Evolutionary conservation across 148 eudicot species (phyloP).

Genomic region (Vaccinium myrtillus): DNA sequence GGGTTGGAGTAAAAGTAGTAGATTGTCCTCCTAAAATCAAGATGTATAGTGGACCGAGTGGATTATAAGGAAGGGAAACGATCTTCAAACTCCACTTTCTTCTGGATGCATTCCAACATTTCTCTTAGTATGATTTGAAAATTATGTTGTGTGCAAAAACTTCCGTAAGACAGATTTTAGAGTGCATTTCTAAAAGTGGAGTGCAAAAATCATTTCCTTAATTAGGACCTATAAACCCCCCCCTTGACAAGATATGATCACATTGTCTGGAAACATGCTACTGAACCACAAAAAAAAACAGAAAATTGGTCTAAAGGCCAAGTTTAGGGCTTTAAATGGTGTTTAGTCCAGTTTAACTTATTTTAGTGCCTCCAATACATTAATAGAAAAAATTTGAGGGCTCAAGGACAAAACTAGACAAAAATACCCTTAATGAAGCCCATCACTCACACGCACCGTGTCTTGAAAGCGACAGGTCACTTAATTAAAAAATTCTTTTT

Average conservation of each 20-base stretch:
- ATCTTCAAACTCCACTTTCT: neutral
- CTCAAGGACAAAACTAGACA: too few species aligned
- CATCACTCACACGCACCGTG: too few species aligned
- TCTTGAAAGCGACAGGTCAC: too few species aligned
- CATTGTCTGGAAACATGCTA: neutral
- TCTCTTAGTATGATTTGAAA: neutral
- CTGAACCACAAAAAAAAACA: neutral
- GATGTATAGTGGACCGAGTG: neutral
- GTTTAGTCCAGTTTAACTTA: too few species aligned
- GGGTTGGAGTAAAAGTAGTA: neutral
- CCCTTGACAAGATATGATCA: neutral
- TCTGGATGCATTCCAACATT: neutral
- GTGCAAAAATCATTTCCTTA: neutral
- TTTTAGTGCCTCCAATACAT: too few species aligned
- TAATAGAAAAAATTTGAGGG: too few species aligned
- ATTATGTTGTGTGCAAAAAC: neutral
- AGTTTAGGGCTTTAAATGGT: too few species aligned
- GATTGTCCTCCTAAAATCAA: slow-evolving; percentile 5
- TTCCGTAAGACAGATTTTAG: neutral
- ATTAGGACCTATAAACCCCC: slow-evolving; percentile 1
- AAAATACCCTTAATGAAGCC: too few species aligned
- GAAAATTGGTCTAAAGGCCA: too few species aligned
- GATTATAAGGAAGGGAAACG: neutral
- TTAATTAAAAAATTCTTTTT: too few species aligned
- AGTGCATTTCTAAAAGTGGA: neutral